Base-by-base conservation (phyloP, 352 stramenopile species). In the Globisporangium emineosum region DNA sequence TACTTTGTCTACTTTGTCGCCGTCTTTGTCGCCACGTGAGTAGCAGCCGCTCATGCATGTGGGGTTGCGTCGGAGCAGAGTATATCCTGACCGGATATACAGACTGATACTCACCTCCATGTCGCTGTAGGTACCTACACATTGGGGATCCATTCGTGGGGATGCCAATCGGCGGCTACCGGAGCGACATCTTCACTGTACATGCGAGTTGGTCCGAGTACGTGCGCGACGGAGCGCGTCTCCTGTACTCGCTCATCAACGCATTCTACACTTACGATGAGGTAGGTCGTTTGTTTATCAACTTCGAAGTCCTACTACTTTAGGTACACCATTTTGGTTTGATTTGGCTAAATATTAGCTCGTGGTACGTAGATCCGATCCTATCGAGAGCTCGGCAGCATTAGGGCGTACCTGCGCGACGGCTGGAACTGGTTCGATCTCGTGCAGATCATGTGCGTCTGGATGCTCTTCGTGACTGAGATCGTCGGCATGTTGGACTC, bases 351-450 rank as follows among this genome's bases (percentile, higher is more conserved):
- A 50, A n/a, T 21, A 23, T 62, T 15, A 45, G 10, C n/a, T 33
- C 19, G 29, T 30, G 15, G 12, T 40, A 2, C 10, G 12, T 45
- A 83, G 76, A 72, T 72, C 62, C 64, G 64, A 27, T 78, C 77
- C 23, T 91, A 81, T 49, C 42, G 69, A 50, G 80, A 91, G 42
- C 67, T 72, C 23, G 80, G 79, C 12, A 87, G 75, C 30, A 58
- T 91, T 30, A 73, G 76, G 9, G 66, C 73, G 1, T 93, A 93
- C 55, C 76, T 91, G 6, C 68, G 76, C 43, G 81, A 93, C 50
- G 79, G 79, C 12, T 93, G 85, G 85, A 93, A 89, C 54, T 88
- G 75, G 68, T 93, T 91, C 49, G 82, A 93, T 51, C 57, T 90
- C 19, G 55, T 93, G 3, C 85, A 89, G 49, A 90, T 93, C 63